phyloP scores from a whole-genome alignment of 176 grass and related monocot genomes.

The Ampelocalamus luodianensis region DNA sequence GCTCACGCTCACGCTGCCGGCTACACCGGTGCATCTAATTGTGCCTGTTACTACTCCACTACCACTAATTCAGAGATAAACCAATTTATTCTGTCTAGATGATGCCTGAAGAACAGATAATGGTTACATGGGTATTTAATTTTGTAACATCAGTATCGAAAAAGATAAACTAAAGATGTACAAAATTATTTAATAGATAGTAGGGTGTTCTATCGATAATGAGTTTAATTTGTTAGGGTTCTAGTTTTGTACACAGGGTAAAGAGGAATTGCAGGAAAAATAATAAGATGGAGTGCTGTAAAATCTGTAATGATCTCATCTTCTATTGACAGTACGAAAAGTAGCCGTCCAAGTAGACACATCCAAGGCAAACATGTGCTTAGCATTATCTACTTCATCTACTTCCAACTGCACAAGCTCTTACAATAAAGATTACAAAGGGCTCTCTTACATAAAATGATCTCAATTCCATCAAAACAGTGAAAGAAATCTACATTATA shows the following conservation, averaged over 20 bases:
- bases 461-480: constrained; percentile 8
- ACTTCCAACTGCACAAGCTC: constrained; percentile 19
- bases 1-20: background rate
- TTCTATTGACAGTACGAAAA: background rate
- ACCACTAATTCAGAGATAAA: background rate
- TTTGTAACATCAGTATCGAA: too few species aligned
- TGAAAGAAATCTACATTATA: background rate
- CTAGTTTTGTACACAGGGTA: background rate
- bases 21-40: background rate
- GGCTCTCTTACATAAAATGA: constrained; percentile 11
- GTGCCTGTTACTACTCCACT: background rate
- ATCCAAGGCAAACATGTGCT: background rate
- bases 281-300: background rate
- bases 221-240: background rate
- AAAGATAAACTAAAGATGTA: too few species aligned
- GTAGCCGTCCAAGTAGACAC: background rate
- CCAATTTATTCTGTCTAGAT: background rate
- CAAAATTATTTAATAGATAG: too few species aligned
- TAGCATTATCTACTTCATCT: background rate
- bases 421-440: too few species aligned
- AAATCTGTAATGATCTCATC: background rate
- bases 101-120: too few species aligned
- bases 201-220: background rate
- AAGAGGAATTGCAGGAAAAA: background rate
- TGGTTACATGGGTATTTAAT: too few species aligned